These are phyloP conservation scores for Hemileccinum rubropunctum DNA, from an alignment of 768 basidiomycete genomes.

Conservation along the genomic window DNA sequence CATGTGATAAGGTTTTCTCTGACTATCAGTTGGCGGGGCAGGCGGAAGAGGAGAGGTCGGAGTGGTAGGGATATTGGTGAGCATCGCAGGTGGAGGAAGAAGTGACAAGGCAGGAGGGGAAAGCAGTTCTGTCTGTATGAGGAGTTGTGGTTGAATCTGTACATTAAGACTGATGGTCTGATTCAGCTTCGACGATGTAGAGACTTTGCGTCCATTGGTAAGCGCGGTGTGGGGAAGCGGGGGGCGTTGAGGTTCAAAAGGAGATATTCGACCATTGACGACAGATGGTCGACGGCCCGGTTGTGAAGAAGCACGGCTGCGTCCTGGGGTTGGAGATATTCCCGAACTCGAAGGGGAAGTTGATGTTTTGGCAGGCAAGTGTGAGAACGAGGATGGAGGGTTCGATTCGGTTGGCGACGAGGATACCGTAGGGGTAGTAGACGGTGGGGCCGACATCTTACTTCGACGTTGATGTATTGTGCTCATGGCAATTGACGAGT, in stretches of 20 bases:
- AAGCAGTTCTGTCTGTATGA: conserved; percentile 50
- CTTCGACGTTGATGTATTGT: conserved; percentile 67
- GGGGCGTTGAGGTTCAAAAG: conserved; percentile 47
- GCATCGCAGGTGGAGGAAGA: conserved; percentile 44
- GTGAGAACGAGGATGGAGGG: conserved; percentile 34
- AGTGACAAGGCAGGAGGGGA: conserved; percentile 39
- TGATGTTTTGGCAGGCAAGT: conserved; percentile 26
- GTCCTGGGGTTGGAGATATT: conserved; percentile 37
- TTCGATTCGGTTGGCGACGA: conserved; percentile 40
- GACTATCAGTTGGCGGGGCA: conserved; percentile 63
- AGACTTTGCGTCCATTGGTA: conserved; percentile 54
- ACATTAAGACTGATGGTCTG: conserved; percentile 42
- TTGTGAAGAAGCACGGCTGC: conserved; percentile 73
- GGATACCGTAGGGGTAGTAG: conserved; percentile 21
- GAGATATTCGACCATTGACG: conserved; percentile 50
- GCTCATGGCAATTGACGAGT: conserved; percentile 55
- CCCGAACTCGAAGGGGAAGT: conserved; percentile 42
- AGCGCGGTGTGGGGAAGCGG: conserved; percentile 47
- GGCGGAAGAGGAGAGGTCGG: conserved; percentile 80
- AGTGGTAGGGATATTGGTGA: conserved; percentile 62
- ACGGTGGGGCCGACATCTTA: conserved; percentile 62
- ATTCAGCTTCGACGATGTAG: conserved; percentile 58
- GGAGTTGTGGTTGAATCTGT: conserved; percentile 47
- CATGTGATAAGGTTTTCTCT: conserved; percentile 87
- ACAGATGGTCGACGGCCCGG: conserved; percentile 69